These are phyloP conservation scores for Pythium volutum DNA, from an alignment of 352 stramenopile genomes.

Conservation along the genomic window DNA sequence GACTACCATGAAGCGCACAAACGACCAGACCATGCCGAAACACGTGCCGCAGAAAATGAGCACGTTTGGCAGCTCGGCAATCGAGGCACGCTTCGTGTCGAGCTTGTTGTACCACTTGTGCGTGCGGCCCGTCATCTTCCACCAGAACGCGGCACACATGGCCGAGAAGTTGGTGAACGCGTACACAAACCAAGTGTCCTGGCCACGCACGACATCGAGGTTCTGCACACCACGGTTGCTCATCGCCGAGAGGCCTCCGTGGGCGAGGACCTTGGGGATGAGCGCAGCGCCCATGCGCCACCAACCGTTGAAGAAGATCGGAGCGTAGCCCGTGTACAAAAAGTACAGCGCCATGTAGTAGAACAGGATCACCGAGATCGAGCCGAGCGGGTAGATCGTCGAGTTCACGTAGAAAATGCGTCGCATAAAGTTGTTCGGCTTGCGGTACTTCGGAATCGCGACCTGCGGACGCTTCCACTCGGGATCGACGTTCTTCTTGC, in stretches of 20 bases:
- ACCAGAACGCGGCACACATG: conserved; percentile 73
- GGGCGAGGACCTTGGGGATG: conserved; percentile 74
- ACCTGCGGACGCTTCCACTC: conserved; percentile 79
- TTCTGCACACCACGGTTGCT: conserved; percentile 78
- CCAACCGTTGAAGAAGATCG: conserved; percentile 75
- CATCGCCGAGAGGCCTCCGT: conserved; percentile 67
- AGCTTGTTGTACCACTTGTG: conserved; percentile 67
- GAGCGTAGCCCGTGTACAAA: conserved; percentile 79
- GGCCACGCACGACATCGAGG: conserved; percentile 74
- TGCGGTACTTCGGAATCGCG: conserved; percentile 74
- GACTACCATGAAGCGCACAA: conserved; percentile 74
- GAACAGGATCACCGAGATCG: conserved; percentile 70
- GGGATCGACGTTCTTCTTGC: conserved; percentile 71
- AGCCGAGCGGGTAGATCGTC: conserved; percentile 77
- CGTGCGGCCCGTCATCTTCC: conserved; percentile 80
- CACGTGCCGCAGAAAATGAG: conserved; percentile 73
- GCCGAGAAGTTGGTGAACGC: conserved; percentile 79
- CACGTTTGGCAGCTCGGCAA: conserved; percentile 79
- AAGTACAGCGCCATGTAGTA: conserved; percentile 89
- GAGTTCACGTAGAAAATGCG: conserved; percentile 84
- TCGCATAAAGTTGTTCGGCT: conserved; percentile 80
- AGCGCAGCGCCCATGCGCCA: conserved; percentile 62
- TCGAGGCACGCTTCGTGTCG: conserved; percentile 54
- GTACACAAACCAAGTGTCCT: conserved; percentile 81
- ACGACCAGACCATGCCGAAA: conserved; percentile 74